phyloP scores from a whole-genome alignment of 768 basidiomycete genomes.

The Tephrocybe sp. region DNA sequence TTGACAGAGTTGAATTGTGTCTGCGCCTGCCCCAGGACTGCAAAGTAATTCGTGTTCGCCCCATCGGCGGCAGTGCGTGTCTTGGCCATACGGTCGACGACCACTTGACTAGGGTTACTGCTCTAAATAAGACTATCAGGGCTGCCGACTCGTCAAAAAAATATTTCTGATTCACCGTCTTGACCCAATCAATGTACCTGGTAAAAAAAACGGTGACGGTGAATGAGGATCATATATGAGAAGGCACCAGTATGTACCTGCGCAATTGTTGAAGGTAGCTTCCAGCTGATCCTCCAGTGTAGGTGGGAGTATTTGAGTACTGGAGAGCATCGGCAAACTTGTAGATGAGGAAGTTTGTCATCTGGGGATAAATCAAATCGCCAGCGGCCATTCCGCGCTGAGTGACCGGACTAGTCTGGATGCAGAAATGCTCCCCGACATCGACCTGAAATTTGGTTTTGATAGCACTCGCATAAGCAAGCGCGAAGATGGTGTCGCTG shows the following conservation, averaged over 20 bases:
- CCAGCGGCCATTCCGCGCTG: slow-evolving; percentile 5
- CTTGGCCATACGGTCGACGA: background rate
- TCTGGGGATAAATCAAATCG: background rate
- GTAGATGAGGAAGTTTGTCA: slow-evolving; percentile 2
- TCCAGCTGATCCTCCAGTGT: background rate
- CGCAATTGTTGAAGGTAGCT: slow-evolving; percentile 2
- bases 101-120: background rate
- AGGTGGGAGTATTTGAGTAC: background rate
- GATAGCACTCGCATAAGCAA: slow-evolving; percentile 2
- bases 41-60: background rate
- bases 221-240: background rate
- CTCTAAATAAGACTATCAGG: background rate
- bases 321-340: slow-evolving; percentile 6
- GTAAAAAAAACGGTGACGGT: background rate
- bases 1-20: background rate
- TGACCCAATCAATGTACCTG: background rate
- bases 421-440: background rate
- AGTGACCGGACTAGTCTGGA: slow-evolving; percentile 9
- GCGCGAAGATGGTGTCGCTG: slow-evolving; percentile 9
- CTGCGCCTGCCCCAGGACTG: background rate
- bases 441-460: slow-evolving; percentile 6
- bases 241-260: slow-evolving; percentile 3
- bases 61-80: background rate
- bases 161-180: background rate
- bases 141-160: background rate